A percentile compares a stretch with the other conserved stretches of the same genome.
phyloP scores from a whole-genome alignment of 352 stramenopile genomes.

The Globisporangium sylvaticum region DNA sequence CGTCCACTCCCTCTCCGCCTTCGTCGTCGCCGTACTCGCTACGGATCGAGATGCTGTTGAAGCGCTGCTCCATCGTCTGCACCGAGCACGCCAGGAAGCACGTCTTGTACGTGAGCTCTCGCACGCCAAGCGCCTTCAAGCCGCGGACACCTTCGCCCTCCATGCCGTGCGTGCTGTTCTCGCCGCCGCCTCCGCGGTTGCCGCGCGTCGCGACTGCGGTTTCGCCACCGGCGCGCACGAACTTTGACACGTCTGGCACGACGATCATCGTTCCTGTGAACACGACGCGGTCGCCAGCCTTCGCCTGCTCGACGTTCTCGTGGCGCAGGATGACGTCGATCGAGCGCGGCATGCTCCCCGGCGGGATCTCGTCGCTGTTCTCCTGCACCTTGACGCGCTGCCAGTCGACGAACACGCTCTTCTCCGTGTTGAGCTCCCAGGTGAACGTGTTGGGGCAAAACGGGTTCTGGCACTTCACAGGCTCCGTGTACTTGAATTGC shows the following conservation, averaged over 20 bases:
- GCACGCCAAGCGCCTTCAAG: constrained; percentile 93
- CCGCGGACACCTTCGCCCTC: constrained; percentile 91
- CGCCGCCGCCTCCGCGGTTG: constrained; percentile 31
- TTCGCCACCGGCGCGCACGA: constrained; percentile 71
- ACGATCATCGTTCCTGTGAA: constrained; percentile 95
- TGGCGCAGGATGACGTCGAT: constrained; percentile 98
- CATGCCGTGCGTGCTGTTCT: constrained; percentile 79
- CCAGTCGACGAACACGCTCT: constrained; percentile 98
- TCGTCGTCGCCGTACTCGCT: constrained; percentile 65
- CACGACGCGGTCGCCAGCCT: constrained; percentile 94
- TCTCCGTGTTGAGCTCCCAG: constrained; percentile 87
- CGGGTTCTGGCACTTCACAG: constrained; percentile 95
- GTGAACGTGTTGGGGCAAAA: constrained; percentile 90
- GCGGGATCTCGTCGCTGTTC: constrained; percentile 98
- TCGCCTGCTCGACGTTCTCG: constrained; percentile 96
- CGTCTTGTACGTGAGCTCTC: constrained; percentile 97
- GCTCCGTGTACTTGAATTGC: constrained; percentile 98
- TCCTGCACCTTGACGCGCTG: constrained; percentile 98
- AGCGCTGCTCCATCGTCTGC: constrained; percentile 87
- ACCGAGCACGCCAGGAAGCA: constrained; percentile 96
- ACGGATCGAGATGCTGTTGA: constrained; percentile 85
- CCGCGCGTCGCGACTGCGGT: constrained; percentile 52
- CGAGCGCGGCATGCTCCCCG: constrained; percentile 95
- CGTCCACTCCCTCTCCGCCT: constrained; percentile 23
- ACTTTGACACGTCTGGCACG: constrained; percentile 93